These are phyloP conservation scores for Sordariomycetes sp. DNA, from an alignment of 2,329 filamentous ascomycete species.

Conservation along the genomic window DNA sequence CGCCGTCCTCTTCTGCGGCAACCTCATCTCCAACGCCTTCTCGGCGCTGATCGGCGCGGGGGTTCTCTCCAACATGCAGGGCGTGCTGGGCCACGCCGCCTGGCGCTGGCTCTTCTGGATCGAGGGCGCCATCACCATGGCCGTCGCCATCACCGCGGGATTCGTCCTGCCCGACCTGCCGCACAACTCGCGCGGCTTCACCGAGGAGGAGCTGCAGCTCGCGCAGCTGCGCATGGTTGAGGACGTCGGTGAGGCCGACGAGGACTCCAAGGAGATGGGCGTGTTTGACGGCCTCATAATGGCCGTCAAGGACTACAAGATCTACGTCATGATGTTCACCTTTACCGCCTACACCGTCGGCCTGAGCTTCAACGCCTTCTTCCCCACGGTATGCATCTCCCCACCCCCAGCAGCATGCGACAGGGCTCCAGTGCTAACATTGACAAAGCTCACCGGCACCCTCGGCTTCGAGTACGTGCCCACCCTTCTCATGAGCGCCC, in stretches of 20 bases:
- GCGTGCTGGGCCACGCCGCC: slow-evolving; percentile 38
- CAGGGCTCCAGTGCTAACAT: not conserved
- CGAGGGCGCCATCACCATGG: slow-evolving; percentile 42
- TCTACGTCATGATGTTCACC: slow-evolving; percentile 38
- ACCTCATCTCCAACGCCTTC: slow-evolving; percentile 50
- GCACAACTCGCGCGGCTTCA: slow-evolving; percentile 46
- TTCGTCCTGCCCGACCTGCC: slow-evolving; percentile 45
- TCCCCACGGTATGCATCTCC: slow-evolving; percentile 24
- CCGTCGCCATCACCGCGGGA: slow-evolving; percentile 30
- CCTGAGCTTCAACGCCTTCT: slow-evolving; percentile 47
- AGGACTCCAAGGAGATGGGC: slow-evolving; percentile 36
- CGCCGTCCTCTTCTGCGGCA: slow-evolving; percentile 47
- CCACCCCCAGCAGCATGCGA: not conserved
- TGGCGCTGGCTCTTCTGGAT: slow-evolving; percentile 55
- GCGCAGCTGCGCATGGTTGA: slow-evolving; percentile 45
- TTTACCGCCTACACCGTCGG: slow-evolving; percentile 12
- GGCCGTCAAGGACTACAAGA: slow-evolving; percentile 49
- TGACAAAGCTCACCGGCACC: slow-evolving; percentile 29
- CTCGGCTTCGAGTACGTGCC: slow-evolving; percentile 41
- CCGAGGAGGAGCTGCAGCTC: slow-evolving; percentile 43
- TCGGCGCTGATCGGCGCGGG: slow-evolving; percentile 47
- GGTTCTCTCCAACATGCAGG: slow-evolving; percentile 48
- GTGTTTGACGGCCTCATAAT: slow-evolving; percentile 43
- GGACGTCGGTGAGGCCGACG: slow-evolving; percentile 46
- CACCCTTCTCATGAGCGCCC: slow-evolving; percentile 43